Evolutionary conservation across 495 filamentous ascomycete species (phyloP), one percentile per base, ranked within the genome.

Genomic region (Xylaria castorea): DNA sequence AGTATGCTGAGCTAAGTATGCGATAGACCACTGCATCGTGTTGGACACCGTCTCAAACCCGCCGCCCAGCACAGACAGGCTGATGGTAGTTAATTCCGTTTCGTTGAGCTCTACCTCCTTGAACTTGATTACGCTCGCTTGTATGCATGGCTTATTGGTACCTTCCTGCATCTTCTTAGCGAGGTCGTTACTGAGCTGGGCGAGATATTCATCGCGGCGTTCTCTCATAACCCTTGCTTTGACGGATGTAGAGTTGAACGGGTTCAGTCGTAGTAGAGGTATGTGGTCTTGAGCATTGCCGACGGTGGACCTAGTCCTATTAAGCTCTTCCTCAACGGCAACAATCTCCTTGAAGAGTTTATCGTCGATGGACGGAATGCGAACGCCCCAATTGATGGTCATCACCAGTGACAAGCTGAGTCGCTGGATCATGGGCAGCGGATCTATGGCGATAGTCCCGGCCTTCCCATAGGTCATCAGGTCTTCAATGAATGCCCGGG

Each of bases 261-360:
- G 89, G 70, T 89, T 89, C 18, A 90, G 74, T 1, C 89, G 83
- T 42, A 92, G 75, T 0, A 91, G 75, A 20, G 89, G 89, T 14
- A 92, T 87, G 72, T 91, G 91, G 68, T 92, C 89, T 75, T 91
- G 89, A 27, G 89, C 72, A 66, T 91, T 91, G 18, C 88, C 88
- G 0, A 89, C 89, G 16, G 89, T 91, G 46, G 85, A 88, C 36
- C 89, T 81, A 66, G 90, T 88, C 55, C 81, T 84, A 76, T 85
- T 87, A 53, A 91, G 86, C 61, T 85, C 85, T 66, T 89, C 88
- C 64, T 91, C 89, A 44, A 91, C 89, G 16, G 87, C 79, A 12
- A 87, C 89, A 73, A 92, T 91, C 75, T 92, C 89, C 27, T 87
- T 81, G 68, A 92, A 89, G 18, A 91, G 70, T 5, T 81, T 75